A percentile compares a stretch with the other conserved stretches of the same genome.
These are phyloP conservation scores for Physocladia obscura DNA, from an alignment of 192 early-diverging fungal genomes.

Conservation along the genomic window DNA sequence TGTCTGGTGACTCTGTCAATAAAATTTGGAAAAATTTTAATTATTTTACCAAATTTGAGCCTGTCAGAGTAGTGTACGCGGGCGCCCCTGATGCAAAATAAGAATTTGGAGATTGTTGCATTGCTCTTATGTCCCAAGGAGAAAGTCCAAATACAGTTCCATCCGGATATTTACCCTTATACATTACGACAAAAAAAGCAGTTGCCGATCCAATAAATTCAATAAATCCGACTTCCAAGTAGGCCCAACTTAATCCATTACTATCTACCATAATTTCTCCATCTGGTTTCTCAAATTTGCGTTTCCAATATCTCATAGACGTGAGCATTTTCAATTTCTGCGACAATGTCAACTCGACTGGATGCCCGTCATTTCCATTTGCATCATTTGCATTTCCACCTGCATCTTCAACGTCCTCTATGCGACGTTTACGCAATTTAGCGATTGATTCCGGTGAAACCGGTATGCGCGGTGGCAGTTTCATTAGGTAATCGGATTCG, in stretches of 20 bases:
- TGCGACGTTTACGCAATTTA: slow-evolving; percentile 20
- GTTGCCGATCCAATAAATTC: slow-evolving; percentile 69
- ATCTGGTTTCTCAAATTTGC: slow-evolving; percentile 62
- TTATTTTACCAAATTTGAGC: slow-evolving; percentile 32
- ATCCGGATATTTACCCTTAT: slow-evolving; percentile 48
- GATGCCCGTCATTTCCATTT: too few species aligned
- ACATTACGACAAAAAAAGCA: slow-evolving; percentile 80
- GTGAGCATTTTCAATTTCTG: neutral
- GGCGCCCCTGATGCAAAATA: slow-evolving; percentile 11
- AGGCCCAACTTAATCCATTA: slow-evolving; percentile 78
- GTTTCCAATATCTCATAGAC: slow-evolving; percentile 30
- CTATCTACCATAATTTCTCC: slow-evolving; percentile 87
- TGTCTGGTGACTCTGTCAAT: slow-evolving; percentile 36
- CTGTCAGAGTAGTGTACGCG: slow-evolving; percentile 22
- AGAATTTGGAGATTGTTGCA: neutral
- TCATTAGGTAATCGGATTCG: slow-evolving; percentile 84
- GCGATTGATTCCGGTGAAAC: slow-evolving; percentile 75
- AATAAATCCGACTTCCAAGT: slow-evolving; percentile 83
- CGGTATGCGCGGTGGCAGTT: slow-evolving; percentile 83
- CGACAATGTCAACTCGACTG: neutral
- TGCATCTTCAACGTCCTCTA: slow-evolving; percentile 28
- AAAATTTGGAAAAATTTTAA: neutral
- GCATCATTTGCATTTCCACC: neutral
- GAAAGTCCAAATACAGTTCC: slow-evolving; percentile 17
- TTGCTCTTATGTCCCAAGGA: neutral